Percentiles rank a stretch among this genome's conserved stretches.
Conservation (phyloP, 2,329 filamentous ascomycete genomes). For the Cercospora sesami region DNA sequence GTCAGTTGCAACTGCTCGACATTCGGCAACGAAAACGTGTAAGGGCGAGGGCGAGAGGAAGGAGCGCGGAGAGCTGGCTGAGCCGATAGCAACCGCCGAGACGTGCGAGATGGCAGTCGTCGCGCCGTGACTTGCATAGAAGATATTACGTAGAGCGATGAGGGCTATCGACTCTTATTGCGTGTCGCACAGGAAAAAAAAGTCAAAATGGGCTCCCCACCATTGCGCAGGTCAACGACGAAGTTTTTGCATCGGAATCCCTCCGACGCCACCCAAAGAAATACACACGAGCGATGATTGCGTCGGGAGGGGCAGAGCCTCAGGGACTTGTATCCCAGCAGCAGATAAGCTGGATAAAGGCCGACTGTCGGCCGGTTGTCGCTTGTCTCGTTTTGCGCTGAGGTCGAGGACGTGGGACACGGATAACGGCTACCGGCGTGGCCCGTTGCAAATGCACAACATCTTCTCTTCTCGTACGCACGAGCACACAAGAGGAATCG, state of each 20-base stretch:
- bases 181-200: slow-evolving; percentile 8
- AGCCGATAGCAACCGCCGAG: slow-evolving; percentile 13
- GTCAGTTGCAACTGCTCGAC: background rate
- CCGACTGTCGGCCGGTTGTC: background rate
- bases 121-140: slow-evolving; percentile 5
- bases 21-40: background rate
- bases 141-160: background rate
- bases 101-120: slow-evolving; percentile 3
- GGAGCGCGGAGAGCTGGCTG: background rate
- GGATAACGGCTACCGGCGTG: background rate
- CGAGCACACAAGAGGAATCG: background rate
- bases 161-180: background rate
- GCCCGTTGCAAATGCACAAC: slow-evolving; percentile 1
- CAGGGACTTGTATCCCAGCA: slow-evolving; percentile 2
- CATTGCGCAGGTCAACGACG: slow-evolving; percentile 7
- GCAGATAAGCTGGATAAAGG: background rate
- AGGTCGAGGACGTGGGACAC: background rate
- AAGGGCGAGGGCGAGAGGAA: background rate
- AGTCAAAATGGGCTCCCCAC: slow-evolving; percentile 12
- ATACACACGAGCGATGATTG: slow-evolving; percentile 1
- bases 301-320: slow-evolving; percentile 4
- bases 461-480: background rate
- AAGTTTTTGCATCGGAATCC: slow-evolving; percentile 3
- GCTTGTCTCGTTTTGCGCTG: background rate
- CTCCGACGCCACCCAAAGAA: slow-evolving; percentile 2